phyloP scores from a whole-genome alignment of 2,329 filamentous ascomycete genomes.

The Calonectria naviculata region DNA sequence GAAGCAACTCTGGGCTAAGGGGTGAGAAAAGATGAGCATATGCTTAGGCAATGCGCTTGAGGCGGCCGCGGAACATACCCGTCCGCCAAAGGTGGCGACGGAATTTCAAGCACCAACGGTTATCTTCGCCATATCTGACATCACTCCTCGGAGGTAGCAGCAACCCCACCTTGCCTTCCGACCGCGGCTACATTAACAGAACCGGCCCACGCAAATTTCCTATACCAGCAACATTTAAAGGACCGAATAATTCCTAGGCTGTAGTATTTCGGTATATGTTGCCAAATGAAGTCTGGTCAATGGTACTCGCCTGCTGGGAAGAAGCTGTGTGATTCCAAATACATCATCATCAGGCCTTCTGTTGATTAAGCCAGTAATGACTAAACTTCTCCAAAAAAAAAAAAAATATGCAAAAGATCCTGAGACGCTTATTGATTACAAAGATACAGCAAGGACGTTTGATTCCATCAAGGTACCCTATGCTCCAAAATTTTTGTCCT shows the following conservation, averaged over 20 bases:
- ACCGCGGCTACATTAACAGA: constrained; percentile 29
- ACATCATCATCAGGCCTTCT: neutral
- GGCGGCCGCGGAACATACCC: constrained; percentile 5
- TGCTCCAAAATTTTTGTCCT: no score
- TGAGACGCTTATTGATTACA: no score
- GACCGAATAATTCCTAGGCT: neutral
- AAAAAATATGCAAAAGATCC: no score
- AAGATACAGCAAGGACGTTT: neutral
- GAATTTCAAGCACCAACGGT: constrained; percentile 4
- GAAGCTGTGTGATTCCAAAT: neutral
- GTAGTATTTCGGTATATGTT: neutral
- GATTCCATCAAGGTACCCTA: no score
- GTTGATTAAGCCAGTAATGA: neutral
- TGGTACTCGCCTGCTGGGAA: neutral
- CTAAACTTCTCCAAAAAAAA: neutral
- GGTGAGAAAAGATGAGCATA: constrained; percentile 13
- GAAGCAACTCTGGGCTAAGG: neutral
- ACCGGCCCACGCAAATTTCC: constrained; percentile 12
- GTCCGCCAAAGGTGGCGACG: constrained; percentile 2
- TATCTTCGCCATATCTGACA: constrained; percentile 33
- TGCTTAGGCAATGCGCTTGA: constrained; percentile 4
- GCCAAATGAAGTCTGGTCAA: no score
- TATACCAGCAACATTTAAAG: neutral
- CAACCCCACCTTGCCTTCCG: constrained; percentile 22
- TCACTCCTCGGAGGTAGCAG: constrained; percentile 29